These are phyloP conservation scores for Aspergillus avenaceus DNA, from an alignment of 495 filamentous ascomycete genomes.

Conservation along the genomic window DNA sequence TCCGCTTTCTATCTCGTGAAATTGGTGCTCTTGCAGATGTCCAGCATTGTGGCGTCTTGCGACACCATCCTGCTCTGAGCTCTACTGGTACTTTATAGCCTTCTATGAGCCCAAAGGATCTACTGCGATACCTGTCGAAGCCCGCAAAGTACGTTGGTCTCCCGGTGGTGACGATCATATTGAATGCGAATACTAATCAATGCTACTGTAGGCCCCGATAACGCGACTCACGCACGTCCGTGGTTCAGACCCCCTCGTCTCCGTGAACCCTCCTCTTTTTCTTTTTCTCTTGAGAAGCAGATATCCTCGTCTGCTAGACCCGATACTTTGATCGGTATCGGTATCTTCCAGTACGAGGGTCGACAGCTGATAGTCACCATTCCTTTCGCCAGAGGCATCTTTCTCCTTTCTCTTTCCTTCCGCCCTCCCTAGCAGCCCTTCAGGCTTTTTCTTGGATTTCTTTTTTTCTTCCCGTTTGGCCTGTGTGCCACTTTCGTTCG, in stretches of 20 bases:
- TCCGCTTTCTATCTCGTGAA: neutral
- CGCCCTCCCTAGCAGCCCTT: constrained; percentile 80
- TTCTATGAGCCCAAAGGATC: constrained; percentile 90
- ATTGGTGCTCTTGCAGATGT: constrained; percentile 29
- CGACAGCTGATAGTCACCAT: constrained; percentile 68
- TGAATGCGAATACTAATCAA: constrained; percentile 1
- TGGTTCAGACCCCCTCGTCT: no score
- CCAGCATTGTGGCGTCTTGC: constrained; percentile 32
- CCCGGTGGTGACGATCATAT: neutral
- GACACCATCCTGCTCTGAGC: constrained; percentile 37
- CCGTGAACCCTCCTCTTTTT: constrained; percentile 13
- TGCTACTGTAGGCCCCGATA: constrained; percentile 75
- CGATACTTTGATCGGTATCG: constrained; percentile 89
- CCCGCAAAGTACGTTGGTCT: constrained; percentile 77
- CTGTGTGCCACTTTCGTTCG: constrained; percentile 58
- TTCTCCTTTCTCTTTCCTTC: constrained; percentile 69
- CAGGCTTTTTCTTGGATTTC: constrained; percentile 24
- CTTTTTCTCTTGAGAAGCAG: constrained; percentile 43
- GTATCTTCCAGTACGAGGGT: constrained; percentile 70
- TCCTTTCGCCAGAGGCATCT: constrained; percentile 77
- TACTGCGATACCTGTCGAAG: constrained; percentile 92
- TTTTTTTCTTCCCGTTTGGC: constrained; percentile 34
- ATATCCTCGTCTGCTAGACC: constrained; percentile 84
- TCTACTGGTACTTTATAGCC: constrained; percentile 31
- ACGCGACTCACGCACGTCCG: constrained; percentile 56